Percentiles rank a stretch among this genome's conserved stretches.
phyloP scores from a whole-genome alignment of 2,329 filamentous ascomycete genomes.

The Bretziella fagacearum region DNA sequence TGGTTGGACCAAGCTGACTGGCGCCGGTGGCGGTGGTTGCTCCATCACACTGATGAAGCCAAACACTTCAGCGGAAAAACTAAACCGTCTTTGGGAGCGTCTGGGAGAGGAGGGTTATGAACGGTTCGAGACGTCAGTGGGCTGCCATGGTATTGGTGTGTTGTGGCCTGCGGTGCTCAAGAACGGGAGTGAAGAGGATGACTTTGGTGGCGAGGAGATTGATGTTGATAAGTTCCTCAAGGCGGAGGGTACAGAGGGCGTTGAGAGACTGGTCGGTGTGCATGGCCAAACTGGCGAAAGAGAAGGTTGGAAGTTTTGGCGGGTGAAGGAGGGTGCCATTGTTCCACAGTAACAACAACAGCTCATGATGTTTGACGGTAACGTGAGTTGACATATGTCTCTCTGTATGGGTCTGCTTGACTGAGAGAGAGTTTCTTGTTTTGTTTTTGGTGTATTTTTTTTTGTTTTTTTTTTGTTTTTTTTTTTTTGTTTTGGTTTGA shows the following conservation, averaged over 20 bases:
- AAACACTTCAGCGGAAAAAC: constrained; percentile 35
- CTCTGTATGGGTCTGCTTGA: background rate
- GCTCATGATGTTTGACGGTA: too few species aligned
- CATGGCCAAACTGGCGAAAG: constrained; percentile 48
- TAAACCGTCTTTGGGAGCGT: constrained; percentile 46
- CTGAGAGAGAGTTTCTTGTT: background rate
- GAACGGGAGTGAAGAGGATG: constrained; percentile 63
- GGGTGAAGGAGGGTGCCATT: constrained; percentile 26
- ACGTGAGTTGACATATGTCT: too few species aligned
- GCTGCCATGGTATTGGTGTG: constrained; percentile 84
- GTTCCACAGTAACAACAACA: background rate
- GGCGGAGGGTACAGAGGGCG: constrained; percentile 66
- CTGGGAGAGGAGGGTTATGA: constrained; percentile 58
- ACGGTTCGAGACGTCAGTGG: constrained; percentile 76
- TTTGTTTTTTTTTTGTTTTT: constrained; percentile 4
- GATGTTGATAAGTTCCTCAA: constrained; percentile 70
- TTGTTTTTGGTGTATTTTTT: constrained; percentile 1
- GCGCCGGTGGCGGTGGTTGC: constrained; percentile 87
- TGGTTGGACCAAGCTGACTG: constrained; percentile 95
- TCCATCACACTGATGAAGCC: constrained; percentile 80
- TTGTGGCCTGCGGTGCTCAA: constrained; percentile 83
- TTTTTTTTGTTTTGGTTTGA: background rate
- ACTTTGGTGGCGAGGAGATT: constrained; percentile 77
- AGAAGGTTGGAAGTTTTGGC: constrained; percentile 81
- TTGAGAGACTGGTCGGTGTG: constrained; percentile 77